Percentiles rank a stretch among this genome's conserved stretches.
Conservation (phyloP, 164 flowering plant species). For the Brasenia schreberi region DNA sequence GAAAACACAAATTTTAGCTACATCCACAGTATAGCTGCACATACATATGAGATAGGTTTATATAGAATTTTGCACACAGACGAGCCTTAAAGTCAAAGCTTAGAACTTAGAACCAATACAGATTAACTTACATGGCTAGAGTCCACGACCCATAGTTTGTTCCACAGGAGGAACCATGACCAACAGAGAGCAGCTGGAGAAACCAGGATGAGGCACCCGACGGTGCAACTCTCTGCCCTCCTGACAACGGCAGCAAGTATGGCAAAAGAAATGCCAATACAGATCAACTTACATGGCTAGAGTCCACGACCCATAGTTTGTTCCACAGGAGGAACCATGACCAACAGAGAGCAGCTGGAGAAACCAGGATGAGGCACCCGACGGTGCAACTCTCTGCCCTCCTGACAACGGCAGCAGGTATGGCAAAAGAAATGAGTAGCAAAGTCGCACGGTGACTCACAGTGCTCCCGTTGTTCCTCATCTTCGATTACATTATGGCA, state of each 20-base stretch:
- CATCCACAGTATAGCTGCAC: no score
- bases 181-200: constrained; percentile 48
- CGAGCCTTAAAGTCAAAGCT: no score
- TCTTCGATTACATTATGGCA: constrained; percentile 52
- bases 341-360: constrained; percentile 45
- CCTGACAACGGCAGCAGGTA: constrained; percentile 81
- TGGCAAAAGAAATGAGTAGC: constrained; percentile 77
- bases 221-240: constrained; percentile 93
- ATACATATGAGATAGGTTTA: no score
- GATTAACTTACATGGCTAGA: constrained; percentile 1
- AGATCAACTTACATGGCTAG: not conserved
- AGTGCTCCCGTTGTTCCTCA: constrained; percentile 57
- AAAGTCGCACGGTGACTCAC: constrained; percentile 71
- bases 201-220: constrained; percentile 77
- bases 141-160: constrained; percentile 62
- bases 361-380: constrained; percentile 83
- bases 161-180: constrained; percentile 75
- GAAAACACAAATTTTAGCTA: no score
- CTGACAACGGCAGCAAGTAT: constrained; percentile 79
- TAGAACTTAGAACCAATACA: no score
- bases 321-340: constrained; percentile 73
- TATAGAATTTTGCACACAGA: no score
- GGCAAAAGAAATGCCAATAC: constrained; percentile 41
- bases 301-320: constrained; percentile 62
- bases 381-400: constrained; percentile 87